Evolutionary conservation across 2,329 filamentous ascomycete species (phyloP).

Genomic region (Akanthomyces lecanii): DNA sequence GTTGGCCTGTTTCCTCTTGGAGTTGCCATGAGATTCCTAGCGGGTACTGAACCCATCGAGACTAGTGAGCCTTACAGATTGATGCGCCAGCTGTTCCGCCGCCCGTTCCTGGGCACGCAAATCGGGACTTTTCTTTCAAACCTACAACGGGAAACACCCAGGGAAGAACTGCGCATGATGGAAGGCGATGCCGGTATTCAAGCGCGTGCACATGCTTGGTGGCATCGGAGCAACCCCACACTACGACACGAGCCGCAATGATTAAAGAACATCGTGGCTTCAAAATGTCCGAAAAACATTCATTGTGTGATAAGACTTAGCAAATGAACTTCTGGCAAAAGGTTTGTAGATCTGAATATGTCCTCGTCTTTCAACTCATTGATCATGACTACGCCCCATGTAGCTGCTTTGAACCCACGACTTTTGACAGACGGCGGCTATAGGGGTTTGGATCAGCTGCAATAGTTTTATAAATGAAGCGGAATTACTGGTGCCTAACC

Average conservation of each 20-base stretch:
- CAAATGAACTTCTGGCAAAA: too few relatives aligned
- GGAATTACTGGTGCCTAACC: background rate
- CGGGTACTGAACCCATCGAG: conserved; percentile 17
- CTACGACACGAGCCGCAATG: background rate
- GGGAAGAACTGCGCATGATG: conserved; percentile 1
- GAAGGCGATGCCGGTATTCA: conserved; percentile 7
- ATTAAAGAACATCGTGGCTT: background rate
- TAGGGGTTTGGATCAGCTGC: too few relatives aligned
- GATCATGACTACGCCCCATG: background rate
- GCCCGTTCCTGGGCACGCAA: conserved; percentile 17
- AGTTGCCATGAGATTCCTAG: conserved; percentile 19
- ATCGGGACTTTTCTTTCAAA: conserved; percentile 18
- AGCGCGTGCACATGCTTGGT: conserved; percentile 4
- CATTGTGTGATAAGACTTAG: too few relatives aligned
- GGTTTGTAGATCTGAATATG: too few relatives aligned
- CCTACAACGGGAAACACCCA: conserved; percentile 5
- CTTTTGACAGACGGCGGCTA: background rate
- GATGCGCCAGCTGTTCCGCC: conserved; percentile 17
- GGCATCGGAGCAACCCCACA: background rate
- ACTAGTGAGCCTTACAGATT: conserved; percentile 16
- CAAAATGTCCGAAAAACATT: too few relatives aligned
- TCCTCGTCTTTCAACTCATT: too few relatives aligned
- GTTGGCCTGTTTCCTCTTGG: conserved; percentile 17
- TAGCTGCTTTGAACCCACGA: background rate
- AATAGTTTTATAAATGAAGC: background rate